Percentiles rank a stretch among this genome's conserved stretches.
phyloP scores from a whole-genome alignment of 139 green algal genomes.

The Yamagishiella unicocca region DNA sequence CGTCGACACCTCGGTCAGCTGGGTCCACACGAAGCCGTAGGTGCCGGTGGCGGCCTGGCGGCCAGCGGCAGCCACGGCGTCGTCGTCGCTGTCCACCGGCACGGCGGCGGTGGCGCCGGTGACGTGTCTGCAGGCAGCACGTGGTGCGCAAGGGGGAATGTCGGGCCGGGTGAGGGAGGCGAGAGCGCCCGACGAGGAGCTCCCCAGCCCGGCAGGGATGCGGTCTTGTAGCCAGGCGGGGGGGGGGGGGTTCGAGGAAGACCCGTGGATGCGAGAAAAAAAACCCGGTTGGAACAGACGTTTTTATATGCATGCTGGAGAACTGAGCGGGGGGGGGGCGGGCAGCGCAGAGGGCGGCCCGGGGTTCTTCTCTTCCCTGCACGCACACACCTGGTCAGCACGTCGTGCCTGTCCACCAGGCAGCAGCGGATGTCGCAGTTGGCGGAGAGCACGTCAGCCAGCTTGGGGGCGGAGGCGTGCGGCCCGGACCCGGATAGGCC shows the following conservation, averaged over 20 bases:
- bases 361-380: background rate
- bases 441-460: conserved; percentile 71
- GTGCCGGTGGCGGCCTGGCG: conserved; percentile 36
- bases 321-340: background rate
- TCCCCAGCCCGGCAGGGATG: too few relatives aligned
- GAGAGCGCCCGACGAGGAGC: too few relatives aligned
- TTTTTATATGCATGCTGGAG: too few relatives aligned
- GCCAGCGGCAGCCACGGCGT: conserved; percentile 52
- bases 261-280: too few relatives aligned
- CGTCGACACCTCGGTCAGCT: conserved; percentile 59
- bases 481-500: conserved; percentile 5
- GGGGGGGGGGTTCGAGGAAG: too few relatives aligned
- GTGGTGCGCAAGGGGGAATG: background rate
- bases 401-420: conserved; percentile 73
- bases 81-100: conserved; percentile 59
- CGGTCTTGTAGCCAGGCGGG: too few relatives aligned
- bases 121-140: background rate
- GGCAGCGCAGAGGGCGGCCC: background rate
- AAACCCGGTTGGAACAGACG: too few relatives aligned
- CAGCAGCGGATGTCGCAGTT: conserved; percentile 52
- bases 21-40: conserved; percentile 73
- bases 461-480: conserved; percentile 54
- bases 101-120: conserved; percentile 63
- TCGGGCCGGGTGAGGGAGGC: background rate
- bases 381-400: conserved; percentile 45